Evolutionary conservation across 192 early-diverging fungal species (phyloP).

Genomic region (Backusella morwellensis): DNA sequence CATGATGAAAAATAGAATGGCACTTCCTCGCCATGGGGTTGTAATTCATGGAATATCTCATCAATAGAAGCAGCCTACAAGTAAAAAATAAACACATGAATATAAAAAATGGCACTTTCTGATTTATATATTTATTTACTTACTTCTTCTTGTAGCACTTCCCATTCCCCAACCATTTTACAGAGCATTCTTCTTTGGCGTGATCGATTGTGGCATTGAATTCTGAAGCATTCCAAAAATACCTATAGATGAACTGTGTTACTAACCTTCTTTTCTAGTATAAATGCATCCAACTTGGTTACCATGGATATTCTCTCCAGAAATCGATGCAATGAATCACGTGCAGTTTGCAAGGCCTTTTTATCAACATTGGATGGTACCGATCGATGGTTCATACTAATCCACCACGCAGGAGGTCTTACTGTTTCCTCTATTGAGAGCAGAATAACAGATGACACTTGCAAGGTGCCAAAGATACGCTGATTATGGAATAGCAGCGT

Average conservation of each 20-base stretch:
- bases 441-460: slow-evolving; percentile 13
- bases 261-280: not conserved
- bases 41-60: slow-evolving; percentile 17
- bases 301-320: slow-evolving; percentile 27
- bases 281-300: not conserved
- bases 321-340: not conserved
- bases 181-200: slow-evolving; percentile 57
- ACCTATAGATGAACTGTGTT: slow-evolving; percentile 28
- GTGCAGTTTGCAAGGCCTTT: slow-evolving; percentile 1
- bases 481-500: slow-evolving; percentile 39
- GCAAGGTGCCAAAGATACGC: slow-evolving; percentile 37
- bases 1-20: slow-evolving; percentile 63
- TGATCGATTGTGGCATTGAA: slow-evolving; percentile 59
- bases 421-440: slow-evolving; percentile 13
- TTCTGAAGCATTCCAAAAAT: slow-evolving; percentile 49
- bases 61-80: slow-evolving; percentile 20
- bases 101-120: not conserved
- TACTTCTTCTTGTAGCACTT: slow-evolving; percentile 54
- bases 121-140: not conserved
- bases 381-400: not conserved
- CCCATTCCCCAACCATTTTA: slow-evolving; percentile 59
- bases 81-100: not conserved
- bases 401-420: slow-evolving; percentile 33
- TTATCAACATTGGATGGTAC: not conserved
- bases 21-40: not conserved